Percentiles rank a stretch among this genome's conserved stretches.
Conservation (phyloP, 257 asterid genomes). For the Nicotiana otophora region DNA sequence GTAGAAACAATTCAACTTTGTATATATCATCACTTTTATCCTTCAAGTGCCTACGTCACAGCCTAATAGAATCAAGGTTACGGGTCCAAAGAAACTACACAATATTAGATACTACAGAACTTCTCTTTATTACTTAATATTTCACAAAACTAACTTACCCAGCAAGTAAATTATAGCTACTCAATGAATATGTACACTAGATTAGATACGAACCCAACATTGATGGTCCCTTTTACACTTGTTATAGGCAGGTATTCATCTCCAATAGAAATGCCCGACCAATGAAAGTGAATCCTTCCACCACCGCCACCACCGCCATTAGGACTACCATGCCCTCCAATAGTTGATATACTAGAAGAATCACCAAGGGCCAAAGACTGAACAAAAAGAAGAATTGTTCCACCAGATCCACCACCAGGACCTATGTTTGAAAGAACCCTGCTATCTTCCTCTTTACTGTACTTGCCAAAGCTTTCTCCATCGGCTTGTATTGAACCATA, state of each 20-base stretch:
- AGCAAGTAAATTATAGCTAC: neutral
- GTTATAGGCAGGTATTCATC: slow-evolving; percentile 76
- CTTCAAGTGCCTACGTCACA: slow-evolving; percentile 1
- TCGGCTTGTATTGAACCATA: slow-evolving; percentile 67
- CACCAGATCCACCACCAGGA: slow-evolving; percentile 95
- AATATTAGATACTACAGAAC: neutral
- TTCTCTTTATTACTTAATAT: neutral
- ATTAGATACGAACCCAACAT: slow-evolving; percentile 46
- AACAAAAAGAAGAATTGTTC: slow-evolving; percentile 79
- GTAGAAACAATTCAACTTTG: neutral
- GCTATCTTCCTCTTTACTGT: slow-evolving; percentile 27
- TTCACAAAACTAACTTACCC: neutral
- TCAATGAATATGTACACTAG: neutral
- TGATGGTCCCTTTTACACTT: slow-evolving; percentile 50
- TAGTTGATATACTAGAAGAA: slow-evolving; percentile 51
- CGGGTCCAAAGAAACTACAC: neutral
- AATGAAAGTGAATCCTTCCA: slow-evolving; percentile 88
- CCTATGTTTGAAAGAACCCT: slow-evolving; percentile 40
- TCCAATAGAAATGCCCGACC: slow-evolving; percentile 67
- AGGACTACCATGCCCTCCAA: slow-evolving; percentile 78
- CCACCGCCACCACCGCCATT: slow-evolving; percentile 95
- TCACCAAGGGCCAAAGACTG: slow-evolving; percentile 45
- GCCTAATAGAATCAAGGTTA: neutral
- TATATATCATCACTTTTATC: neutral
- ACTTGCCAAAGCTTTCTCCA: slow-evolving; percentile 64